phyloP scores from a whole-genome alignment of 768 basidiomycete species.

The Strobilomyces dryophilus region DNA sequence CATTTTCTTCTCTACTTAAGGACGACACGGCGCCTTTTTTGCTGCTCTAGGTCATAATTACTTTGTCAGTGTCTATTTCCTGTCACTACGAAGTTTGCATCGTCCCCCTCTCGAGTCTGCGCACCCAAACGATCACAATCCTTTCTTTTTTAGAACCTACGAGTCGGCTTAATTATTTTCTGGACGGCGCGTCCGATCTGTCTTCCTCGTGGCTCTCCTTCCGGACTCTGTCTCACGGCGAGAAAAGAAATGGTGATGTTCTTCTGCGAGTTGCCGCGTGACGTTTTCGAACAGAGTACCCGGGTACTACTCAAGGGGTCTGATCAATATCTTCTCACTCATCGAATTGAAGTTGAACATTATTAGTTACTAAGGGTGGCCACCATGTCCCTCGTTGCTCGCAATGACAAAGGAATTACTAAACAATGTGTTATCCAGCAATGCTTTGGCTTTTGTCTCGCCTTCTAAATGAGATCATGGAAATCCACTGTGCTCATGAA shows the following conservation, averaged over 20 bases:
- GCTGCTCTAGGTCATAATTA: conserved; percentile 26
- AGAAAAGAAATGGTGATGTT: conserved; percentile 3
- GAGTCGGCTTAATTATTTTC: conserved; percentile 19
- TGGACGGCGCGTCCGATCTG: neutral
- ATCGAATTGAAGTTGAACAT: no score
- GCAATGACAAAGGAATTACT: neutral
- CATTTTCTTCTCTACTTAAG: conserved; percentile 16
- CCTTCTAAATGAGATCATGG: conserved; percentile 13
- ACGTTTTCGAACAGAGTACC: no score
- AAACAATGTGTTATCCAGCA: neutral
- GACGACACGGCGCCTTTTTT: conserved; percentile 26
- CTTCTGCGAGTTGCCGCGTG: neutral
- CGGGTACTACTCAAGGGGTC: no score
- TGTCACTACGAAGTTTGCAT: conserved; percentile 29
- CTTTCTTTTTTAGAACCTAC: conserved; percentile 15
- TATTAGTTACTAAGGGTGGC: no score
- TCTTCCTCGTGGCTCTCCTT: conserved; percentile 6
- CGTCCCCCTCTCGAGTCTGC: conserved; percentile 1
- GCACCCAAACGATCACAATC: conserved; percentile 26
- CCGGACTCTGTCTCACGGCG: neutral
- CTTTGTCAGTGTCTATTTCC: conserved; percentile 18
- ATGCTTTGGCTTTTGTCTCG: conserved; percentile 3
- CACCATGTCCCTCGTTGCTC: no score
- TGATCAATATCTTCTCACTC: no score
- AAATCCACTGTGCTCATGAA: neutral